Conservation (phyloP, 1,139 yeast genomes). For the Yueomyces sp. region DNA sequence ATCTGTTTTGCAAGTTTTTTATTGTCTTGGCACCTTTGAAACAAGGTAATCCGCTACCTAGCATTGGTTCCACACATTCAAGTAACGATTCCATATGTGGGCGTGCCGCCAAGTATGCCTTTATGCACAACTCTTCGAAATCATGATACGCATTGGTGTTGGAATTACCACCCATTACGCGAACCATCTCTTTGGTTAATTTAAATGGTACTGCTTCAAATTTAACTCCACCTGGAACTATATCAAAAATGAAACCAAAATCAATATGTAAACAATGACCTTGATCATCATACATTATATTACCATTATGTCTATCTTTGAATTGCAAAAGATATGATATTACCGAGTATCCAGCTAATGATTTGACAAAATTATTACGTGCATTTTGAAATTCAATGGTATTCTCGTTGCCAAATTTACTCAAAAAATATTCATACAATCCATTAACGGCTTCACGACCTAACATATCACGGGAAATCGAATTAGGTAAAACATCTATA, state of each 20-base stretch:
- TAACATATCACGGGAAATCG: constrained; percentile 93
- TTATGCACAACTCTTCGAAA: constrained; percentile 92
- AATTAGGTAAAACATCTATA: constrained; percentile 90
- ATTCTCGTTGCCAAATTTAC: constrained; percentile 89
- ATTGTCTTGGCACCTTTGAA: constrained; percentile 78
- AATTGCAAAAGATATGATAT: constrained; percentile 86
- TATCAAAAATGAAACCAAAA: constrained; percentile 96
- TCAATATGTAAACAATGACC: constrained; percentile 95
- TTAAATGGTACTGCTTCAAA: constrained; percentile 97
- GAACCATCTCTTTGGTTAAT: constrained; percentile 89
- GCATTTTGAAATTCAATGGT: constrained; percentile 85
- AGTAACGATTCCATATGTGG: constrained; percentile 83
- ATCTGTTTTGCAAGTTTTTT: constrained; percentile 60
- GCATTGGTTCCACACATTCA: constrained; percentile 82
- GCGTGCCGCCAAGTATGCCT: constrained; percentile 81
- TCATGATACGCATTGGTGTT: constrained; percentile 81
- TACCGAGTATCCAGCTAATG: constrained; percentile 91
- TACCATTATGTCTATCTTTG: constrained; percentile 97
- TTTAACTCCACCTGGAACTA: constrained; percentile 97
- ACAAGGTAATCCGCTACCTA: constrained; percentile 92
- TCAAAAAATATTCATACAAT: constrained; percentile 77
- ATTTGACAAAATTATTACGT: constrained; percentile 81
- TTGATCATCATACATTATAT: constrained; percentile 92
- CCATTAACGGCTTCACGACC: constrained; percentile 99
- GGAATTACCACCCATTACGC: constrained; percentile 82